Conservation (phyloP, 495 filamentous ascomycete genomes). For the Hypoxylon crocopeplum region DNA sequence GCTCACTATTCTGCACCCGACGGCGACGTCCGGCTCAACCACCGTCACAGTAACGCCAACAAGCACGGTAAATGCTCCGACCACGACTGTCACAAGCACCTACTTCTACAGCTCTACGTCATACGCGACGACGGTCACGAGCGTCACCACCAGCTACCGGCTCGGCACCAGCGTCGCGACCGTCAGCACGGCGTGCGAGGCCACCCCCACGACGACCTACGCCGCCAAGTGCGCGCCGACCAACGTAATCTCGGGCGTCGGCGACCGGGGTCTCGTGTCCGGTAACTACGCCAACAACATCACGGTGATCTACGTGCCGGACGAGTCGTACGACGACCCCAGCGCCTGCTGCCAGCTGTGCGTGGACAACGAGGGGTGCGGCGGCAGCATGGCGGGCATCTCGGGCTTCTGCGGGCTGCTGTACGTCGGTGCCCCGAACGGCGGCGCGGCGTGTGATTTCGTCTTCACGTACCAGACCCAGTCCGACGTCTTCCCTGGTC, state of each 20-base stretch:
- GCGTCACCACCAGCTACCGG: conserved; percentile 16
- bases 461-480: conserved; percentile 29
- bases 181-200: conserved; percentile 27
- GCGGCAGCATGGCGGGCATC: conserved; percentile 64
- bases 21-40: conserved; percentile 21
- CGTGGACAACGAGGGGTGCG: conserved; percentile 60
- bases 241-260: conserved; percentile 33
- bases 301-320: conserved; percentile 27
- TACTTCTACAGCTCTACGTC: conserved; percentile 7
- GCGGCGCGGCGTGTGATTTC: conserved; percentile 22
- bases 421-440: conserved; percentile 42
- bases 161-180: conserved; percentile 4
- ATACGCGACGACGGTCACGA: conserved; percentile 18
- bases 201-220: conserved; percentile 28
- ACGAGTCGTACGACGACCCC: conserved; percentile 24
- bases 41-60: conserved; percentile 34
- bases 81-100: conserved; percentile 4
- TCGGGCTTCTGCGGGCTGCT: conserved; percentile 41
- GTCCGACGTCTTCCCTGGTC: conserved; percentile 20
- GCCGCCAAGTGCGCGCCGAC: conserved; percentile 38
- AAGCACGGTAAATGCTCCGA: conserved; percentile 10
- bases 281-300: conserved; percentile 25
- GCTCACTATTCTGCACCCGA: conserved; percentile 17
- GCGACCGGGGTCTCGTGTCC: conserved; percentile 26
- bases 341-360: conserved; percentile 38